Base-by-base conservation (phyloP, 2,329 filamentous ascomycete genomes). In the Pseudocercospora crystallina region DNA sequence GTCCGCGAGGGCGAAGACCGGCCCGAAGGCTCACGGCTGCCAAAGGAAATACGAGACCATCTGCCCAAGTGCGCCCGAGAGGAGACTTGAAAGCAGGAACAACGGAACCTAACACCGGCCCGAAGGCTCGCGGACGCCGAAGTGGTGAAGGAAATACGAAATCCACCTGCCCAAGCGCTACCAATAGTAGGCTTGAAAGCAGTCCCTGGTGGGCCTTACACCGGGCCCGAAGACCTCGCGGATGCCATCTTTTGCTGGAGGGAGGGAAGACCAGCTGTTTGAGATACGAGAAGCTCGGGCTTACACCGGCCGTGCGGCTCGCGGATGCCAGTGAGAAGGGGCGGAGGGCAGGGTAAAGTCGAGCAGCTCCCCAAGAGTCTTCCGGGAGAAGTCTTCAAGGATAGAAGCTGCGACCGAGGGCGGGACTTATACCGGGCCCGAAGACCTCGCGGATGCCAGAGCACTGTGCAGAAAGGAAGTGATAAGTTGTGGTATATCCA, bases 301-400 rank as follows among this genome's bases (percentile, higher is more conserved):
- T 38, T 9, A 38, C 13, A n/a, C 35, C 35, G 43, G 20, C 43
- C 3, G 26, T 13, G 9, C 36, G 36, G 48, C 48, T 50, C 48
- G 40, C 48, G 37, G 42, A 45, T 33, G 48, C 48, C 43, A 46
- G 26, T 14, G 5, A 30, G n/a, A 12, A 11, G 11, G 15, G 14
- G 36, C 17, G 15, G 1, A 48, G 14, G 8, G 11, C 29, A 15
- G 20, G 29, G 20, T 17, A 39, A 37, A 17, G 4, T 11, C 30
- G 17, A 32, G 12, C 41, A 29, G 8, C 29, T 43, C 41, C 30
- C 13, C 15, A 20, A 20, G 2, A 14, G 36, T 17, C 36, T n/a
- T 8, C n/a, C 36, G 9, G 14, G 36, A 39, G 14, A 15, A 39
- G 36, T 13, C 36, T 15, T 17, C 14, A 39, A 39, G 36, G 20